phyloP scores from a whole-genome alignment of 148 eudicot genomes.

The Persicaria tinctoria region DNA sequence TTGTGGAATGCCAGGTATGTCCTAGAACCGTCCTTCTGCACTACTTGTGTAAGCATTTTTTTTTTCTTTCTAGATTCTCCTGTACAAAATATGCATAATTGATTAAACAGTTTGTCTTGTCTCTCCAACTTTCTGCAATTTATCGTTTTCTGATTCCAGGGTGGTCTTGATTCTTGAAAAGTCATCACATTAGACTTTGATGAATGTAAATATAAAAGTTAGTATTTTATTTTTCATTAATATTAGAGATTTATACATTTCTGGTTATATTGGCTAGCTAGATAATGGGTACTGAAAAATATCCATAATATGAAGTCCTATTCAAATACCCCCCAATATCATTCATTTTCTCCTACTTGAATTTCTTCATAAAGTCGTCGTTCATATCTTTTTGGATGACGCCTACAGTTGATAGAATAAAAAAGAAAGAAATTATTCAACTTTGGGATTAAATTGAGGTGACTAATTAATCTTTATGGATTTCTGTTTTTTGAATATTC shows the following conservation, averaged over 20 bases:
- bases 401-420: too few relatives aligned
- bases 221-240: background rate
- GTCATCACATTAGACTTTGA: background rate
- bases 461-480: background rate
- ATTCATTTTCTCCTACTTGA: background rate
- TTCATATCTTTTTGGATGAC: background rate
- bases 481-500: background rate
- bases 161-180: background rate
- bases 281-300: background rate
- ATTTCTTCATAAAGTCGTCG: background rate
- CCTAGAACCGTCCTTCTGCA: background rate
- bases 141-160: background rate
- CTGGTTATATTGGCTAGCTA: background rate
- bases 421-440: background rate
- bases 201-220: background rate
- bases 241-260: background rate
- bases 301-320: background rate
- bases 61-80: background rate
- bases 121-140: background rate
- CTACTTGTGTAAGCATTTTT: background rate
- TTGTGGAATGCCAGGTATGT: conserved; percentile 93
- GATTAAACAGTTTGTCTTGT: background rate
- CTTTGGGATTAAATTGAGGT: background rate
- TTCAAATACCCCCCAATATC: background rate
- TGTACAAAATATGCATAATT: background rate